These are phyloP conservation scores for Hura crepitans DNA, from an alignment of 441 rosid species.

Conservation along the genomic window DNA sequence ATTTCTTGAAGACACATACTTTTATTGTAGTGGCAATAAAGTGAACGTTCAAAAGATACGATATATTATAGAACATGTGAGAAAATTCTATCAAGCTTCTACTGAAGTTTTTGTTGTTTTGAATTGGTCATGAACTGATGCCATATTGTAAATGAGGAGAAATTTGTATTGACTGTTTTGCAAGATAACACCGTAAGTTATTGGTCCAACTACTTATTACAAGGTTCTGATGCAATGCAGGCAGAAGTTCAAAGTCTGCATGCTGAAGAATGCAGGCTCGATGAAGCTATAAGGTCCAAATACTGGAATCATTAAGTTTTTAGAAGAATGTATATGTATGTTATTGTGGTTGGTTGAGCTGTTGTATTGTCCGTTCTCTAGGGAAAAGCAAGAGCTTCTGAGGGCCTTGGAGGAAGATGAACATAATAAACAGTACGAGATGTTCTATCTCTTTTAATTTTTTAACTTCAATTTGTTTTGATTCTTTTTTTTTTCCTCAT, in stretches of 20 bases:
- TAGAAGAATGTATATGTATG: constrained; percentile 8
- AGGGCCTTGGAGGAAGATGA: constrained; percentile 52
- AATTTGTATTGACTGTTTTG: constrained; percentile 5
- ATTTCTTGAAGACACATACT: neutral
- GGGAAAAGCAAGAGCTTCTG: constrained; percentile 58
- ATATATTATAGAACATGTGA: neutral
- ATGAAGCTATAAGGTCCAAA: constrained; percentile 61
- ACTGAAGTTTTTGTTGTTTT: constrained; percentile 4
- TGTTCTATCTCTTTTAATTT: neutral
- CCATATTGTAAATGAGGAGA: neutral
- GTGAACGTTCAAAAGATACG: neutral
- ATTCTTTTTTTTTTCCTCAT: neutral
- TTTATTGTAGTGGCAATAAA: neutral
- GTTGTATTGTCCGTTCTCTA: constrained; percentile 28
- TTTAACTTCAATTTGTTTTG: neutral
- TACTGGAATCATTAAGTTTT: constrained; percentile 17
- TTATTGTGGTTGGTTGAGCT: constrained; percentile 20
- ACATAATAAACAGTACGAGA: constrained; percentile 40
- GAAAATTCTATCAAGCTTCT: constrained; percentile 1
- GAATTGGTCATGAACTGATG: constrained; percentile 1
- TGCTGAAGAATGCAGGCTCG: constrained; percentile 51
- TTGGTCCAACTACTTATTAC: neutral
- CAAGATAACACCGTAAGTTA: neutral
- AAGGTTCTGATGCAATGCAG: constrained; percentile 34
- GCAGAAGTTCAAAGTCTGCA: constrained; percentile 48